Evolutionary conservation across 2,329 filamentous ascomycete genomes (phyloP), one percentile per base, ranked within the genome.

Genomic region (Pseudomassariella vexata): DNA sequence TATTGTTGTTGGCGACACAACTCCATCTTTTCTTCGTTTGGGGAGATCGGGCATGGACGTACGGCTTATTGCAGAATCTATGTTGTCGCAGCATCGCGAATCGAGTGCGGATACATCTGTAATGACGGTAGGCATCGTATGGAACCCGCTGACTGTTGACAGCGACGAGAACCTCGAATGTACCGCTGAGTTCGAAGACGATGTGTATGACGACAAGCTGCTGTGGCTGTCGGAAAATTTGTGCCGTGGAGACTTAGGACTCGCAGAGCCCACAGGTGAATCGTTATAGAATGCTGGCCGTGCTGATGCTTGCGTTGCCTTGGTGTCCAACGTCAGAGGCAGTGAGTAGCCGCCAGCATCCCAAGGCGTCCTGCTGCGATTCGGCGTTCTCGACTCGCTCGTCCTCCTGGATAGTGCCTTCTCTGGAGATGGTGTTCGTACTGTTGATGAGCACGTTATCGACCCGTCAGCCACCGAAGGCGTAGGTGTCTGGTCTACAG

Each of bases 101-200:
- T 67, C 63, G 12, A 59, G 44, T 4, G 52, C 46, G 5, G 58
- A 55, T 23, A 62, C 50, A 26, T 69, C 63, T 15, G 55, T 49
- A 14, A 57, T 40, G 5, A 57, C 48, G 8, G 53, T 44, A 10
- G 48, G 50, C 24, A 59, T 45, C 9, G 54, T 48, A 35, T 60
- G 57, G 6, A 57, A 49, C 8, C 63, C 63, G 30, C 64, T 63
- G 15, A 68, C 56, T 0, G 69, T 74, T 2, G 72, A 74, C 25
- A 66, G 57, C 1, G 71, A 76, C 2, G 72, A 74, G 30, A 72
- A 60, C 22, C 70, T 60, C 3, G 72, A 76, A 44, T 75, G 69
- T 1, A 60, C 56, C 10, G 56, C 52, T 2, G 67, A 70, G 25
- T 56, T 56, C 1, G 57, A 62, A 3, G 68, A 65, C 3, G 67